phyloP scores from a whole-genome alignment of 345 rosid genomes.

The Tarenaya hassleriana region DNA sequence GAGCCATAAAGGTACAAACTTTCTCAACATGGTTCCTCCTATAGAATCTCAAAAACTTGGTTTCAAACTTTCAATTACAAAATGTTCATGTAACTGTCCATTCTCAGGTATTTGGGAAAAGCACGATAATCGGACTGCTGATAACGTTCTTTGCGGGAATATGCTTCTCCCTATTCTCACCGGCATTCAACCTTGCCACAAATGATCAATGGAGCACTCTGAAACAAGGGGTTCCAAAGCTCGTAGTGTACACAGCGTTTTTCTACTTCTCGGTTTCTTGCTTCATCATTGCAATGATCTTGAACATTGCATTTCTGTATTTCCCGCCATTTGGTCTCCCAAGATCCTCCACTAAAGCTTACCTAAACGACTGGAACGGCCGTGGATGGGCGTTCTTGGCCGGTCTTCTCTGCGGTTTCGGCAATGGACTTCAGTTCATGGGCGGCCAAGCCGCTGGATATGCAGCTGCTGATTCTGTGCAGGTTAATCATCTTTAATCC shows the following conservation, averaged over 20 bases:
- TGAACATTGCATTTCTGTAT: constrained; percentile 58
- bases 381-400: constrained; percentile 81
- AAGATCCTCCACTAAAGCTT: constrained; percentile 59
- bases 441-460: constrained; percentile 92
- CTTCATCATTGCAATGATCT: constrained; percentile 45
- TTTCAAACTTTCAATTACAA: no score
- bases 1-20: constrained; percentile 63
- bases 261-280: constrained; percentile 72
- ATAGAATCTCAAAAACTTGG: no score
- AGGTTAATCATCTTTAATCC: constrained; percentile 36
- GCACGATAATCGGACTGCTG: constrained; percentile 46
- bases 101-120: constrained; percentile 65
- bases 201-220: constrained; percentile 81
- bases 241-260: constrained; percentile 66
- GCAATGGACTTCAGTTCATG: constrained; percentile 83
- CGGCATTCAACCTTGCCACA: constrained; percentile 80
- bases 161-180: constrained; percentile 83
- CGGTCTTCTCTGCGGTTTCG: constrained; percentile 74
- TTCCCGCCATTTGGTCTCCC: constrained; percentile 51
- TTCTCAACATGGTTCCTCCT: background rate
- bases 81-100: no score
- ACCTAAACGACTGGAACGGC: constrained; percentile 66
- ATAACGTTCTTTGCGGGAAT: constrained; percentile 66
- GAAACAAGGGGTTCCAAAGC: constrained; percentile 59
- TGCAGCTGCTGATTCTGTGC: constrained; percentile 86